Evolutionary conservation across 768 basidiomycete genomes (phyloP).

Genomic region (Amanita molliuscula): DNA sequence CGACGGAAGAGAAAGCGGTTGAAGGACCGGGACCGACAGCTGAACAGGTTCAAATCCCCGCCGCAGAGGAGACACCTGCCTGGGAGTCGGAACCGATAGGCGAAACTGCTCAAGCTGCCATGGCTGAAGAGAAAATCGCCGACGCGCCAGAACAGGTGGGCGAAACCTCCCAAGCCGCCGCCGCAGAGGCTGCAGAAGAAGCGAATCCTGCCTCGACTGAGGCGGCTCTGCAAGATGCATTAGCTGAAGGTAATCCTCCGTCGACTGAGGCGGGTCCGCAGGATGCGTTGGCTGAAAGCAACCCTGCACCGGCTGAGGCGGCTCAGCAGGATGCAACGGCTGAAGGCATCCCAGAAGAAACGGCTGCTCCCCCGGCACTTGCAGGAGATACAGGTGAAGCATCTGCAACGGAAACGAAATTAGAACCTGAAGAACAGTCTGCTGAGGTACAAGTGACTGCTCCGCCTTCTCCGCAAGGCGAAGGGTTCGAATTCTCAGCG

Average conservation of each 20-base stretch:
- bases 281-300: background rate
- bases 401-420: background rate
- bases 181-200: background rate
- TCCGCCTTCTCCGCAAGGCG: constrained; percentile 3
- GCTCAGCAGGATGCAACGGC: too few species aligned
- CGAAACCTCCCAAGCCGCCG: background rate
- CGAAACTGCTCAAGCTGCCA: background rate
- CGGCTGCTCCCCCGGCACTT: too few species aligned
- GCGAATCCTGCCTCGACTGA: background rate
- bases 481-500: constrained; percentile 8
- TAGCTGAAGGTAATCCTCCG: background rate
- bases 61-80: background rate
- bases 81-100: background rate
- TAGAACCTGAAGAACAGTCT: background rate
- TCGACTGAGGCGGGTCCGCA: too few species aligned
- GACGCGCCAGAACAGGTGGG: too few species aligned
- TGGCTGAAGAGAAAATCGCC: too few species aligned
- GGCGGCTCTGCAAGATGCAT: background rate
- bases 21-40: too few species aligned
- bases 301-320: background rate
- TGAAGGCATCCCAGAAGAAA: background rate
- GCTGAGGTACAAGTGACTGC: background rate
- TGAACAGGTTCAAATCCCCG: background rate
- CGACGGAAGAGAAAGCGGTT: too few species aligned
- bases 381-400: too few species aligned